Conservation (phyloP, 2,329 filamentous ascomycete species). For the Tricladium varicosporioides region DNA sequence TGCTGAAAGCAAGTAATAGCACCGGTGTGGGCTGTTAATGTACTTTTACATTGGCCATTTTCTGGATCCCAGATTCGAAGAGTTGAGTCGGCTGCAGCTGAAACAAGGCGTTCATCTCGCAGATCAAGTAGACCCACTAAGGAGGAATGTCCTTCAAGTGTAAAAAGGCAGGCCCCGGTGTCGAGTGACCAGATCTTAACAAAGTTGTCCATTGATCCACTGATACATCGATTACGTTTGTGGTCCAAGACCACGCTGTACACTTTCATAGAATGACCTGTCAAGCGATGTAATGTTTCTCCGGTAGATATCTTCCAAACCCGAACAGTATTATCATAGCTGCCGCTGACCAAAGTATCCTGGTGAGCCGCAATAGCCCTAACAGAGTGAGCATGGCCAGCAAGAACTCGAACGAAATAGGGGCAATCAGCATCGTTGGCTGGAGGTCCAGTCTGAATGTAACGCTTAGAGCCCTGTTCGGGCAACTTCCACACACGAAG, state of each 20-base stretch:
- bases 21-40: constrained; percentile 88
- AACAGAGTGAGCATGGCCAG: constrained; percentile 89
- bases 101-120: constrained; percentile 85
- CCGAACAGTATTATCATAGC: constrained; percentile 91
- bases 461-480: constrained; percentile 70
- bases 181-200: constrained; percentile 98
- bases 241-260: constrained; percentile 96
- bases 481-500: constrained; percentile 93
- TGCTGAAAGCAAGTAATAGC: constrained; percentile 99
- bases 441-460: constrained; percentile 76
- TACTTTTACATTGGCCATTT: constrained; percentile 84
- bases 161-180: constrained; percentile 80
- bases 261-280: constrained; percentile 88
- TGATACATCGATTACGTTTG: constrained; percentile 90
- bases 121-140: constrained; percentile 91
- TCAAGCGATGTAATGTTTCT: constrained; percentile 77
- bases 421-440: constrained; percentile 79
- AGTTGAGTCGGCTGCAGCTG: constrained; percentile 92
- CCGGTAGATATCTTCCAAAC: constrained; percentile 98
- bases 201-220: constrained; percentile 95
- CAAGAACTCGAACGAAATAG: constrained; percentile 86
- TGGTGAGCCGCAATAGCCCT: constrained; percentile 93
- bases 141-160: constrained; percentile 87
- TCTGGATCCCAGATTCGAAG: constrained; percentile 97
- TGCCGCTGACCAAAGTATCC: constrained; percentile 94